phyloP scores from a whole-genome alignment of 2,329 filamentous ascomycete species.

The Gyromitra esculenta region DNA sequence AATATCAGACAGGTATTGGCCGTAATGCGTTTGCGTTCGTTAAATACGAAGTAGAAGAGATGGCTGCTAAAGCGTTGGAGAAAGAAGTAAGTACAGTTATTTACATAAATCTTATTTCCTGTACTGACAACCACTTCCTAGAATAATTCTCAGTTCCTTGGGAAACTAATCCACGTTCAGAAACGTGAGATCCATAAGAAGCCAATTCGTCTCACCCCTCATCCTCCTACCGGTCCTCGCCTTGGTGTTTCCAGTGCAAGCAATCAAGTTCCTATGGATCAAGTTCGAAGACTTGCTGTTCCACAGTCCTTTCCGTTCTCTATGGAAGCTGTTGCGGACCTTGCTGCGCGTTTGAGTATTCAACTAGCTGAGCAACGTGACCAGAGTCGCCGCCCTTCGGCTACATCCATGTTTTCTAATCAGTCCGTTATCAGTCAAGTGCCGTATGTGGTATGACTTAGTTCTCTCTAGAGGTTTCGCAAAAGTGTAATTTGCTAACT shows the following conservation, averaged over 20 bases:
- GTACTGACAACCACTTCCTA: constrained; percentile 20
- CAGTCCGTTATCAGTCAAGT: constrained; percentile 43
- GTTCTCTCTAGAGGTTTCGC: neutral
- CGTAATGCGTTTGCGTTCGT: constrained; percentile 53
- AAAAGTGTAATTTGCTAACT: constrained; percentile 20
- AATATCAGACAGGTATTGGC: constrained; percentile 30
- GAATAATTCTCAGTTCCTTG: constrained; percentile 52
- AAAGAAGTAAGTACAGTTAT: constrained; percentile 44
- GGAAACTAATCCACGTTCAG: constrained; percentile 52
- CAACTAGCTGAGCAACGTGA: constrained; percentile 44
- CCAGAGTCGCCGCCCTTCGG: constrained; percentile 35
- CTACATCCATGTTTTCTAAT: constrained; percentile 42
- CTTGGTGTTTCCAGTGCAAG: constrained; percentile 17
- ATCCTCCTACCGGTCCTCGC: constrained; percentile 27
- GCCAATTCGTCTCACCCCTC: constrained; percentile 12
- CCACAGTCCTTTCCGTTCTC: constrained; percentile 47
- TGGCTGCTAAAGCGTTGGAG: constrained; percentile 48
- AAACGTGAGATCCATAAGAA: constrained; percentile 51
- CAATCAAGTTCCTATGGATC: constrained; percentile 35
- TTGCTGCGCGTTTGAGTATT: constrained; percentile 49
- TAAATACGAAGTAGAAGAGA: constrained; percentile 50
- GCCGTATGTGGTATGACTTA: constrained; percentile 40
- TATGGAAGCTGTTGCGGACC: constrained; percentile 50
- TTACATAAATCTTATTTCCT: neutral
- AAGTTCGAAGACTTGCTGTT: constrained; percentile 34